A percentile compares a stretch with the other conserved stretches of the same genome.
phyloP scores from a whole-genome alignment of 2,329 filamentous ascomycete species.

The Amylocarpus encephaloides region DNA sequence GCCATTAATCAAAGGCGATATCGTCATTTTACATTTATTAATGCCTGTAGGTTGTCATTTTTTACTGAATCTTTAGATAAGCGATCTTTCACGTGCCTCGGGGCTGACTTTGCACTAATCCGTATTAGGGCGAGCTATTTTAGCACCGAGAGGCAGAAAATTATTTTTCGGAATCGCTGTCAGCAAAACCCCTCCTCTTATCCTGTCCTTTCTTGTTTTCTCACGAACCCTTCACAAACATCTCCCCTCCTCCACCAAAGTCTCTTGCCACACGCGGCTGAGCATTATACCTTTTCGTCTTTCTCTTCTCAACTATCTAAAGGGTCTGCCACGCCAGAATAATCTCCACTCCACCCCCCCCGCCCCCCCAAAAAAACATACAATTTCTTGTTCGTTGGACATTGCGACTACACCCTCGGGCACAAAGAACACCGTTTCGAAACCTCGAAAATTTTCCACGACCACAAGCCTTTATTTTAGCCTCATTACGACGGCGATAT shows the following conservation, averaged over 20 bases:
- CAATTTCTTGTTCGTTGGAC: conserved; percentile 7
- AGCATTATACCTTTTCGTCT: conserved; percentile 17
- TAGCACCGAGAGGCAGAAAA: too few species aligned
- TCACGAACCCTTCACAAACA: conserved; percentile 6
- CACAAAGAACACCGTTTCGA: conserved; percentile 24
- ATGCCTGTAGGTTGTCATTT: too few species aligned
- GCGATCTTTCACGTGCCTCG: too few species aligned
- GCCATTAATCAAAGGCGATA: too few species aligned
- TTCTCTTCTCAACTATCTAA: conserved; percentile 5
- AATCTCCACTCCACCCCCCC: conserved; percentile 23
- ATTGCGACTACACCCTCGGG: conserved; percentile 17
- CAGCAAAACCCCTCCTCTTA: not conserved
- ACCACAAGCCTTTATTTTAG: not conserved
- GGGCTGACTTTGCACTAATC: too few species aligned
- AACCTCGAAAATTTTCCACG: conserved; percentile 13
- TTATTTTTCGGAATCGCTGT: not conserved
- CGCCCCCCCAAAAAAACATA: too few species aligned
- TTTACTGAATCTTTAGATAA: too few species aligned
- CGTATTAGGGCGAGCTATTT: too few species aligned
- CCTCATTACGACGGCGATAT: not conserved
- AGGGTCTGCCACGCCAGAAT: conserved; percentile 21
- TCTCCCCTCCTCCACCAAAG: conserved; percentile 7
- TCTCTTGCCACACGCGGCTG: conserved; percentile 32
- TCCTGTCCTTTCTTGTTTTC: conserved; percentile 5
- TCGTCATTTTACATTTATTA: too few species aligned